Conservation (phyloP, 768 basidiomycete species). For the Lactifluus rugatus region DNA sequence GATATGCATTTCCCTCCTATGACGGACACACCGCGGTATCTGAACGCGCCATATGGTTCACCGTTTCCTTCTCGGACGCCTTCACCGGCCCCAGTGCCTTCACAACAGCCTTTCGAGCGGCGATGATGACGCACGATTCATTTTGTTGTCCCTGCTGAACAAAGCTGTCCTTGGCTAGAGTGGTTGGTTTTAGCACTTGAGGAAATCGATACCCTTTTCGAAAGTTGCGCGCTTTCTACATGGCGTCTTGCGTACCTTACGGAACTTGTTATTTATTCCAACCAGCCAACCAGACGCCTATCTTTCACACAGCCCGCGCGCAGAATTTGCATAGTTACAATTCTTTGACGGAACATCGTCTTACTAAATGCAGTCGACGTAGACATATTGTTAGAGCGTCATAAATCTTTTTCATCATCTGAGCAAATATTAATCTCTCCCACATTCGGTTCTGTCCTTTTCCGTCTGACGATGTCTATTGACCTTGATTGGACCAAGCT, state of each 20-base stretch:
- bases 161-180: not conserved
- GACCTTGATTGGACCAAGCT: conserved; percentile 91
- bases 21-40: conserved; percentile 36
- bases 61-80: conserved; percentile 41
- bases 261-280: conserved; percentile 2
- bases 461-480: conserved; percentile 59
- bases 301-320: not conserved
- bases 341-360: not conserved
- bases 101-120: conserved; percentile 14
- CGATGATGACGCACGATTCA: not conserved
- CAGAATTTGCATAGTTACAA: not conserved
- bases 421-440: not conserved
- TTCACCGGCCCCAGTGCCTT: conserved; percentile 29
- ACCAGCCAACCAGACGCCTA: not conserved
- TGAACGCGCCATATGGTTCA: conserved; percentile 41
- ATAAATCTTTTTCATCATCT: conserved; percentile 2
- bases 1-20: conserved; percentile 33
- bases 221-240: conserved; percentile 2
- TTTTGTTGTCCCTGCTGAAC: not conserved
- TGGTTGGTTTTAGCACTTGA: not conserved
- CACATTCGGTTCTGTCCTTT: not conserved
- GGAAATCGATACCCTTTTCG: conserved; percentile 18
- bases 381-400: conserved; percentile 18
- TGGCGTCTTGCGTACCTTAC: conserved; percentile 1
- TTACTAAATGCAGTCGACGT: conserved; percentile 8